Percentiles rank a stretch among this genome's conserved stretches.
phyloP scores from a whole-genome alignment of 306 rosid genomes.

The Cajanus cajan region DNA sequence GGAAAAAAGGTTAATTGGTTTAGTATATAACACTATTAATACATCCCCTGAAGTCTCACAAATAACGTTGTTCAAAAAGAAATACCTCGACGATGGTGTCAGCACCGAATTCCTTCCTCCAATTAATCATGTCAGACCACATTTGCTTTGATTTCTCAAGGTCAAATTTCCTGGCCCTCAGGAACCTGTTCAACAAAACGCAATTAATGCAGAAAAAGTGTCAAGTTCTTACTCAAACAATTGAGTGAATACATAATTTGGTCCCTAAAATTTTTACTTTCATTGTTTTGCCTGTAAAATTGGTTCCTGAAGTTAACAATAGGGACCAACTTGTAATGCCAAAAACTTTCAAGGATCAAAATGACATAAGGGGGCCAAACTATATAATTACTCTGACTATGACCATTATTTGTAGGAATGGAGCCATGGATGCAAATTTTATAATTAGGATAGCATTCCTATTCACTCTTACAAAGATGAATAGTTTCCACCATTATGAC shows the following conservation, averaged over 20 bases:
- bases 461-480: background rate
- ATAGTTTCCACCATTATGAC: background rate
- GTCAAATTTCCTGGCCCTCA: slow-evolving; percentile 87
- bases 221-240: background rate
- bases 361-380: background rate
- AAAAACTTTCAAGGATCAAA: background rate
- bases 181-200: slow-evolving; percentile 48
- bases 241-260: background rate
- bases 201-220: background rate
- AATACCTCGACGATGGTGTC: slow-evolving; percentile 73
- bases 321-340: background rate
- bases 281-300: background rate
- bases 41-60: background rate
- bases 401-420: background rate
- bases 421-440: background rate
- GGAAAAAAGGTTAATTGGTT: background rate
- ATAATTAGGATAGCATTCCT: background rate
- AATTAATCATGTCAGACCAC: slow-evolving; percentile 90
- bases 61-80: background rate
- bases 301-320: background rate
- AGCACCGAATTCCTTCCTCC: slow-evolving; percentile 89
- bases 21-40: background rate
- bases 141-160: slow-evolving; percentile 80
- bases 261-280: background rate
- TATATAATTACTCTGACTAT: background rate